phyloP scores from a whole-genome alignment of 768 basidiomycete genomes.

The Dacryopinax primogenitus region DNA sequence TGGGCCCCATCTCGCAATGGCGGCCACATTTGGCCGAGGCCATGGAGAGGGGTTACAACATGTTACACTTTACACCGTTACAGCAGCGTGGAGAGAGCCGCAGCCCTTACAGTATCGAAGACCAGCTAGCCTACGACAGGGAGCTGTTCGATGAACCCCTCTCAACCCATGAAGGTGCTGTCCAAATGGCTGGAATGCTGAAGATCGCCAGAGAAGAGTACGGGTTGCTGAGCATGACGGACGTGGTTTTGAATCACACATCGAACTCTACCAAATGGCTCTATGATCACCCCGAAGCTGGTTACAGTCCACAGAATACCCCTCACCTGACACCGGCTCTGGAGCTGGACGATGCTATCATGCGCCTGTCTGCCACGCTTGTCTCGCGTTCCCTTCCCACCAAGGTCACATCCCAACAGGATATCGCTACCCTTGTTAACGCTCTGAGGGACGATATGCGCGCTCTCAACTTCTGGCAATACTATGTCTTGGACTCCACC shows the following conservation, averaged over 20 bases:
- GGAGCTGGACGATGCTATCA: slow-evolving; percentile 76
- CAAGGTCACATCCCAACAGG: slow-evolving; percentile 45
- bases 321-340: slow-evolving; percentile 88
- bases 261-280: slow-evolving; percentile 91
- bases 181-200: slow-evolving; percentile 50
- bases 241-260: slow-evolving; percentile 96
- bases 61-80: slow-evolving; percentile 93
- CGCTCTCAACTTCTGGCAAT: slow-evolving; percentile 75
- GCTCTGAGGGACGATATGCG: slow-evolving; percentile 53
- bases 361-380: slow-evolving; percentile 64
- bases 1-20: slow-evolving; percentile 77
- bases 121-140: slow-evolving; percentile 76
- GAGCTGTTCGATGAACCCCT: slow-evolving; percentile 42
- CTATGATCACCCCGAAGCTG: slow-evolving; percentile 87
- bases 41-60: slow-evolving; percentile 84
- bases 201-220: slow-evolving; percentile 66
- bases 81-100: slow-evolving; percentile 82
- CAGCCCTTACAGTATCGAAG: slow-evolving; percentile 86
- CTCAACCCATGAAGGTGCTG: slow-evolving; percentile 36
- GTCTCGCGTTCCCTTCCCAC: slow-evolving; percentile 58
- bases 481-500: slow-evolving; percentile 71
- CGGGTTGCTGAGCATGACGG: slow-evolving; percentile 79
- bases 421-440: slow-evolving; percentile 52
- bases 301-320: slow-evolving; percentile 79
- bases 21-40: slow-evolving; percentile 67